Base-by-base conservation (phyloP, 192 early-diverging fungal genomes). In the Haplosporangium gracile region DNA sequence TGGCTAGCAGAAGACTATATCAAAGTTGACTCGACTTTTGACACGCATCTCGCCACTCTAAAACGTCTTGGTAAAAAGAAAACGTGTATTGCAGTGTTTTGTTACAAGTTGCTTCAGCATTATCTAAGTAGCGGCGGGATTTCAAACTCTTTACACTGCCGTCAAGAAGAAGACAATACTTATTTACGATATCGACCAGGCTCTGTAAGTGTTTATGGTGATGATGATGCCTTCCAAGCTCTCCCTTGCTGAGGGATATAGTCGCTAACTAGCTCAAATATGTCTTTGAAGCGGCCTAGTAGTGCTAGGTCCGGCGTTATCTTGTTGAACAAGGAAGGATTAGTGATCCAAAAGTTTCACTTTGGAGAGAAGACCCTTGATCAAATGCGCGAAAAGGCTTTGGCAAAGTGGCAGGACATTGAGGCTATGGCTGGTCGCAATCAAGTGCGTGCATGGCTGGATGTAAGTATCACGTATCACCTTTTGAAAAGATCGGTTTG, bases 381-480 rank as follows among this genome's bases (percentile, higher is more conserved):
- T 68, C 55, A 74, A 78, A 78, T 83, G 70, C 82, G 76, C 49
- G 82, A 78, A 74, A 78, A 74, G 1, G 76, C 82, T 78, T 60
- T 83, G 43, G 76, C 71, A 74, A 83, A 78, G 55, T 84, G 82
- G 77, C 45, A 75, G 74, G 68, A 74, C 43, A 47, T 53, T 71
- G 73, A 84, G 16, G 68, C 55, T 39, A 79, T 51, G 38, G 72
- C 72, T 71, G n/a, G 40, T 70, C 73, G 77, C 29, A 76, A 70
- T 18, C 72, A 79, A 76, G 73, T 76, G 40, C 72, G 77, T 40
- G 32, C 51, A 29, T 84, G 77, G 82, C 29, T 84, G 38, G 82
- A 84, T 79, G 82, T 78, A 84, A 71, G 77, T 78, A 74, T 77
- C 71, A 82, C 24, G 69, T n/a, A n/a, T n/a, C n/a, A n/a, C n/a